Evolutionary conservation across 2,329 filamentous ascomycete genomes (phyloP).

Genomic region (Cytospora piceicola): DNA sequence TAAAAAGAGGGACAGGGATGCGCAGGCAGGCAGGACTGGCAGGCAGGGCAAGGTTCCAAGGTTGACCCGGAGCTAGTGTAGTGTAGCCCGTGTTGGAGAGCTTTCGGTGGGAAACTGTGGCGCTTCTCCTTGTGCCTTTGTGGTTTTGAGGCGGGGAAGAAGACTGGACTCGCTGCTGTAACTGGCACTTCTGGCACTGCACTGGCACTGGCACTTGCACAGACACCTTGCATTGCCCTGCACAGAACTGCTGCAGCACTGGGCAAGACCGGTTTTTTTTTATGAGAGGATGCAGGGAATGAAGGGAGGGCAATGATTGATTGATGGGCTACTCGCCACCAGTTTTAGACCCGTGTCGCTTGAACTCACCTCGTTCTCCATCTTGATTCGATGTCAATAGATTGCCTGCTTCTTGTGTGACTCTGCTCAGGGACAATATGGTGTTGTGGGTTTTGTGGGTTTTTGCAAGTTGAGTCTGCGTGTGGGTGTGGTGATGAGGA

Average conservation of each 20-base stretch:
- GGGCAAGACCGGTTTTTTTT: background rate
- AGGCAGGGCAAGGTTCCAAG: constrained; percentile 9
- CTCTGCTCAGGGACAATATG: background rate
- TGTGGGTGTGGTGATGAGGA: constrained; percentile 8
- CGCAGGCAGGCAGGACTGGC: no score
- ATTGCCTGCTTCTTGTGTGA: background rate
- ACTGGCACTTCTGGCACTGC: background rate
- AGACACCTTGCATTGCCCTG: background rate
- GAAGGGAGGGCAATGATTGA: background rate
- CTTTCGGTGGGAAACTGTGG: background rate
- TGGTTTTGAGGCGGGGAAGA: background rate
- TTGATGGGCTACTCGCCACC: background rate
- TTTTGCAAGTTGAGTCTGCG: background rate
- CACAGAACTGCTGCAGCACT: no score
- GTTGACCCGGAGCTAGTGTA: background rate
- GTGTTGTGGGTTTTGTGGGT: constrained; percentile 1
- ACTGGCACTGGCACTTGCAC: background rate
- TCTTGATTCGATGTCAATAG: constrained; percentile 16
- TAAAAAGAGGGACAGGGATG: constrained; percentile 14
- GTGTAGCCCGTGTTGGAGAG: background rate
- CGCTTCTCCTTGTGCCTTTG: background rate
- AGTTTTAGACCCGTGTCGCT: background rate
- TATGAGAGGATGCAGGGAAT: background rate
- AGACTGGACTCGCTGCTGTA: constrained; percentile 13
- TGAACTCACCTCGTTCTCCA: constrained; percentile 28